phyloP scores from a whole-genome alignment of 305 asterid genomes.

The Fraxinus albicans region DNA sequence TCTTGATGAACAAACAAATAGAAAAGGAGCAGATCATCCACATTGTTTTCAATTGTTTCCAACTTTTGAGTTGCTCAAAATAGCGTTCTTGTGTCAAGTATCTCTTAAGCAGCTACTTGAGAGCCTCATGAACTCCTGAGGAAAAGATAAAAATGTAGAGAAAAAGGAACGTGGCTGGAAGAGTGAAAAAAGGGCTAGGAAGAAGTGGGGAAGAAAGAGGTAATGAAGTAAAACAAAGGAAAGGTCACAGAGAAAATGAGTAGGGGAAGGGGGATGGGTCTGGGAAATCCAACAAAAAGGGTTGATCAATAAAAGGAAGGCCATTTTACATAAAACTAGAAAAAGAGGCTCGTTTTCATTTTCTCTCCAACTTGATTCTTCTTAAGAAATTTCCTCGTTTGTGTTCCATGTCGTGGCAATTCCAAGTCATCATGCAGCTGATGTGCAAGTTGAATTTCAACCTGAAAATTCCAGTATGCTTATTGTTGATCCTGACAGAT shows the following conservation, averaged over 20 bases:
- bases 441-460: background rate
- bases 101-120: background rate
- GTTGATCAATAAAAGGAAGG: background rate
- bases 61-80: background rate
- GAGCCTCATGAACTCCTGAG: background rate
- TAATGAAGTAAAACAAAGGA: background rate
- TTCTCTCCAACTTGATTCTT: background rate
- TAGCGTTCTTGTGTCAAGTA: background rate
- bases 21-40: background rate
- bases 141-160: background rate
- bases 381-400: background rate
- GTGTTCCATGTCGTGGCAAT: background rate
- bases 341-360: background rate
- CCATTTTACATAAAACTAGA: background rate
- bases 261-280: background rate
- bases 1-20: background rate
- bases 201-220: background rate
- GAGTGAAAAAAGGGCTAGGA: background rate
- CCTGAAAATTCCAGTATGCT: background rate
- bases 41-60: background rate
- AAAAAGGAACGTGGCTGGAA: background rate
- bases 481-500: background rate
- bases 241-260: background rate
- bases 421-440: background rate
- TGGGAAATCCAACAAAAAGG: background rate